Evolutionary conservation across 2,329 filamentous ascomycete genomes (phyloP).

Genomic region (Alternaria triticina): DNA sequence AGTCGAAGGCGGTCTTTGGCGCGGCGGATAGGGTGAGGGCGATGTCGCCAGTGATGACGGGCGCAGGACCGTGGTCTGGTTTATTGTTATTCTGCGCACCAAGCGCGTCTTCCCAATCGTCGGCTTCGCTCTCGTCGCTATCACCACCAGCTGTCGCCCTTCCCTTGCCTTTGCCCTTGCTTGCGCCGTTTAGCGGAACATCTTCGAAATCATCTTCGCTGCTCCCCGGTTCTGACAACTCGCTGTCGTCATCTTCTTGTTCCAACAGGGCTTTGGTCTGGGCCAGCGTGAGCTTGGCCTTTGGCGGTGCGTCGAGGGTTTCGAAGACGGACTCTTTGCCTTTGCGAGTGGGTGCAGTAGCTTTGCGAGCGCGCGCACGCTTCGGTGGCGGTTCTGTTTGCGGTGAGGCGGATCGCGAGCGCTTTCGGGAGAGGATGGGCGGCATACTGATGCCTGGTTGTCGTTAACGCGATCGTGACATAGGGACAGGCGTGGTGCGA

Average conservation of each 20-base stretch:
- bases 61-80: constrained; percentile 47
- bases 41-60: constrained; percentile 68
- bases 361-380: constrained; percentile 24
- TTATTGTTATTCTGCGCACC: constrained; percentile 44
- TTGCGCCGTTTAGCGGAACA: constrained; percentile 41
- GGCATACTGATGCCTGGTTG: constrained; percentile 60
- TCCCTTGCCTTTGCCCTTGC: constrained; percentile 54
- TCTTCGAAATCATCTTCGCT: constrained; percentile 59
- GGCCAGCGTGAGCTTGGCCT: constrained; percentile 38
- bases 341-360: constrained; percentile 25
- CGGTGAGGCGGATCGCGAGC: constrained; percentile 59
- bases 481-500: neutral
- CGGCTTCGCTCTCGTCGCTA: constrained; percentile 49
- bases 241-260: constrained; percentile 50
- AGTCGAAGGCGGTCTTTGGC: constrained; percentile 31
- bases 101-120: constrained; percentile 50
- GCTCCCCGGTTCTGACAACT: constrained; percentile 50
- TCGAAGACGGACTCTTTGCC: constrained; percentile 54
- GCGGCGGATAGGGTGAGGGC: constrained; percentile 68
- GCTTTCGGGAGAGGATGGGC: constrained; percentile 71
- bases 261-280: constrained; percentile 49
- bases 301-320: constrained; percentile 50
- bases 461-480: constrained; percentile 3
- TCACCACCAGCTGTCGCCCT: constrained; percentile 32
- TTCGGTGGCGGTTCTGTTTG: constrained; percentile 45